These are phyloP conservation scores for Myochromella boudieri DNA, from an alignment of 768 basidiomycete genomes.

Conservation along the genomic window DNA sequence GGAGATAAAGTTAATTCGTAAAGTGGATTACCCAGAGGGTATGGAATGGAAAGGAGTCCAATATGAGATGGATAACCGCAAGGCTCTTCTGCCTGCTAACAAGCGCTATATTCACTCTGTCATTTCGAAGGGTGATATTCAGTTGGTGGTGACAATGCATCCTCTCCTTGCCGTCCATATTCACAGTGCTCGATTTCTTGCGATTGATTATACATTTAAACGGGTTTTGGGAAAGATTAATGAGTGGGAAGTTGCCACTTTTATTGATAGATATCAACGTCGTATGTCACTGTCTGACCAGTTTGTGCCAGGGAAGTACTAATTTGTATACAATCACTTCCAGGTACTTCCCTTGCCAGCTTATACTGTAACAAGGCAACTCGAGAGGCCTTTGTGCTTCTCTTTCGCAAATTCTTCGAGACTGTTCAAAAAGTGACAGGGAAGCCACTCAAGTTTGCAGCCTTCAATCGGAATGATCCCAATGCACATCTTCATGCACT, in stretches of 20 bases:
- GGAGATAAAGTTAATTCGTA: not conserved
- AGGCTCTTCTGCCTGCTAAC: not conserved
- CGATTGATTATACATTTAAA: conserved; percentile 24
- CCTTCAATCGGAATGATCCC: conserved; percentile 15
- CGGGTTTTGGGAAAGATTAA: conserved; percentile 18
- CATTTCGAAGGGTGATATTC: not conserved
- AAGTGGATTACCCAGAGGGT: not conserved
- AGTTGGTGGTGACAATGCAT: conserved; percentile 7
- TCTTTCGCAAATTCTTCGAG: conserved; percentile 14
- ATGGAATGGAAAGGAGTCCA: not conserved
- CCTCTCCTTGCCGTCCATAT: conserved; percentile 8
- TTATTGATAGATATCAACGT: conserved; percentile 6
- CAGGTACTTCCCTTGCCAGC: conserved; percentile 17
- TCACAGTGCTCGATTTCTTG: conserved; percentile 12
- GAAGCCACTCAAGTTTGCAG: conserved; percentile 5
- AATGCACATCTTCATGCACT: too few species aligned
- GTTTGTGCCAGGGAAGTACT: too few species aligned
- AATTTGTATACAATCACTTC: not conserved
- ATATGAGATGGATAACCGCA: not conserved
- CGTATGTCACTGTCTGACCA: too few species aligned
- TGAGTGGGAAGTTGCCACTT: conserved; percentile 21
- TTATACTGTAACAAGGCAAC: conserved; percentile 17
- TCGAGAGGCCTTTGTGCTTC: conserved; percentile 8
- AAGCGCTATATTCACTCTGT: conserved; percentile 2
- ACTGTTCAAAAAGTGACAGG: conserved; percentile 12